Percentiles rank a stretch among this genome's conserved stretches.
phyloP scores from a whole-genome alignment of 768 basidiomycete genomes.

The Pleurotus sapidus region DNA sequence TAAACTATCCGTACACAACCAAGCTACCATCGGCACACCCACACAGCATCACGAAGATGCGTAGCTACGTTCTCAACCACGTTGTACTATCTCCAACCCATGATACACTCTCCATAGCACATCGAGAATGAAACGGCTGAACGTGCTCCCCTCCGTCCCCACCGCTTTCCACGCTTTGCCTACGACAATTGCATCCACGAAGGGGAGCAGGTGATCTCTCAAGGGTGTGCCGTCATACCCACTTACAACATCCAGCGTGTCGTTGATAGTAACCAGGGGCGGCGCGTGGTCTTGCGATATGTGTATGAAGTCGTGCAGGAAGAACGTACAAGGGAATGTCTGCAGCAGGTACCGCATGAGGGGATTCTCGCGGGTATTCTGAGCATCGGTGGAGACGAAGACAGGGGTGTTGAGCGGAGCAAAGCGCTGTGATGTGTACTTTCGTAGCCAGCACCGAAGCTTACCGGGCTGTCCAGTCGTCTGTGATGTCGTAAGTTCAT shows the following conservation, averaged over 20 bases:
- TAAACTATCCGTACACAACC: background rate
- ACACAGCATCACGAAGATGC: too few relatives aligned
- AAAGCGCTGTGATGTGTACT: conserved; percentile 29
- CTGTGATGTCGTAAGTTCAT: conserved; percentile 6
- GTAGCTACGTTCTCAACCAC: conserved; percentile 29
- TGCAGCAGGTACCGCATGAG: conserved; percentile 40
- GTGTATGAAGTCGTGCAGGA: conserved; percentile 48
- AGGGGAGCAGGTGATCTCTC: conserved; percentile 48
- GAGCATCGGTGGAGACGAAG: conserved; percentile 65
- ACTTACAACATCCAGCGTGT: conserved; percentile 28
- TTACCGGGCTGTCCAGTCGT: conserved; percentile 18
- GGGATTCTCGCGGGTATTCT: conserved; percentile 34
- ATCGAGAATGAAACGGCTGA: conserved; percentile 65
- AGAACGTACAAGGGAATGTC: conserved; percentile 66
- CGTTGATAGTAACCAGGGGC: conserved; percentile 1
- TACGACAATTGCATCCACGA: conserved; percentile 71
- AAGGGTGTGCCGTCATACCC: conserved; percentile 47
- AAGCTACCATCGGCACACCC: background rate
- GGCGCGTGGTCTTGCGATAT: conserved; percentile 8
- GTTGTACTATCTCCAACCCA: conserved; percentile 44
- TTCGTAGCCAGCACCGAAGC: conserved; percentile 35
- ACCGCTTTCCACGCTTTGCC: conserved; percentile 55
- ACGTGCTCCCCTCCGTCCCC: conserved; percentile 75
- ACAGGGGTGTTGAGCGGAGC: conserved; percentile 51
- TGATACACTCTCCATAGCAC: conserved; percentile 65